These are phyloP conservation scores for Starmerella bacillaris DNA, from an alignment of 805 yeast species.

Conservation along the genomic window DNA sequence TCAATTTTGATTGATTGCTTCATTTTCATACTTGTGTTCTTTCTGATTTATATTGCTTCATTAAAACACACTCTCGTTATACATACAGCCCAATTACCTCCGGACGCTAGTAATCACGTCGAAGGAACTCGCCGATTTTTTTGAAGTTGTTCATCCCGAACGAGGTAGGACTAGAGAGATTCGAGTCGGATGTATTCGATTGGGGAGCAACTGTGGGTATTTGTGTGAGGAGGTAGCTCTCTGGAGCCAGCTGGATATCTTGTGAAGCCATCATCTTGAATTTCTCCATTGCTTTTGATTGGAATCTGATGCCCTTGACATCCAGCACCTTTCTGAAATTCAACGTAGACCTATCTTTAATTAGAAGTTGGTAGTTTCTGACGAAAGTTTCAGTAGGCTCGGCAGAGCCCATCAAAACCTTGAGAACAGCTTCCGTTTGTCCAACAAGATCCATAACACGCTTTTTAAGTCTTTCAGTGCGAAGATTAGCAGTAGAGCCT, in stretches of 20 bases:
- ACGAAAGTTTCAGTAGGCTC: constrained; percentile 52
- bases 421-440: constrained; percentile 46
- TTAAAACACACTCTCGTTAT: too few species aligned
- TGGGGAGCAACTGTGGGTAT: constrained; percentile 11
- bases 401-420: constrained; percentile 43
- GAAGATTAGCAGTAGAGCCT: constrained; percentile 28
- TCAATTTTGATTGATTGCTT: too few species aligned
- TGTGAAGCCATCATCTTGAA: constrained; percentile 14
- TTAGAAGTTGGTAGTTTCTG: constrained; percentile 43
- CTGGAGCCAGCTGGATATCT: constrained; percentile 9
- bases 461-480: constrained; percentile 10
- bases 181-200: not conserved
- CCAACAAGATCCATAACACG: constrained; percentile 10
- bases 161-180: not conserved
- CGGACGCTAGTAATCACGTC: constrained; percentile 1
- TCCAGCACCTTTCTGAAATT: constrained; percentile 51
- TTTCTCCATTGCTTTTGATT: constrained; percentile 13
- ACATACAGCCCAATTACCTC: too few species aligned
- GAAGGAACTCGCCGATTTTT: constrained; percentile 11
- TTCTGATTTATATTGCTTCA: too few species aligned
- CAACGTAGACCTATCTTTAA: constrained; percentile 43
- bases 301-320: constrained; percentile 36
- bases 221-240: constrained; percentile 11
- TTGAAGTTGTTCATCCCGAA: constrained; percentile 10
- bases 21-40: too few species aligned